phyloP scores from a whole-genome alignment of 208 protist species.

The Acanthamoeba castellanii region DNA sequence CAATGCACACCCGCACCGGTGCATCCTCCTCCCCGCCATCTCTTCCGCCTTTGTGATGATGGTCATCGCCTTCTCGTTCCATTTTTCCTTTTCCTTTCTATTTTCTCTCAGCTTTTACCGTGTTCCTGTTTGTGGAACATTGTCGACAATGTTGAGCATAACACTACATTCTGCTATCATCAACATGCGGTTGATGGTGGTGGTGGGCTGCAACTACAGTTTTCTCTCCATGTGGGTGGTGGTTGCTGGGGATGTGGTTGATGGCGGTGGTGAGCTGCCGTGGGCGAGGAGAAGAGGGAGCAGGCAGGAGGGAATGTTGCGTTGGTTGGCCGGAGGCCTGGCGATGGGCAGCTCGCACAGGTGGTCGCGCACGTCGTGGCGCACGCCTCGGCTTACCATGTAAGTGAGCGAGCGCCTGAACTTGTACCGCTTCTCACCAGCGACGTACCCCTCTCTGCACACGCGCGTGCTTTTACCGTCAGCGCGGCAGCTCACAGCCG shows the following conservation, averaged over 20 bases:
- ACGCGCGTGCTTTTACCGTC: not conserved
- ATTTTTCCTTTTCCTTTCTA: not conserved
- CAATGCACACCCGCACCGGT: not conserved
- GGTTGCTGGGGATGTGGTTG: no score
- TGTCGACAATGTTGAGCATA: not conserved
- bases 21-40: not conserved
- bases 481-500: not conserved
- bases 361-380: not conserved
- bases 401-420: constrained; percentile 1
- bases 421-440: constrained; percentile 1
- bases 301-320: not conserved
- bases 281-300: not conserved
- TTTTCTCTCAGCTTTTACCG: not conserved
- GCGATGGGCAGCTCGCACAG: not conserved
- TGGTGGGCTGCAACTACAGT: no score
- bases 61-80: not conserved
- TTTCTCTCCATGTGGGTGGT: not conserved
- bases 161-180: not conserved
- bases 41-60: not conserved
- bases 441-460: not conserved
- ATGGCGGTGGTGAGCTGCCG: no score
- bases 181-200: no score
- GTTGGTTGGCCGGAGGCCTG: not conserved
- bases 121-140: not conserved
- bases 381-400: not conserved